Base-by-base conservation (phyloP, 2,329 filamentous ascomycete genomes). In the Pseudomassariella vexata region DNA sequence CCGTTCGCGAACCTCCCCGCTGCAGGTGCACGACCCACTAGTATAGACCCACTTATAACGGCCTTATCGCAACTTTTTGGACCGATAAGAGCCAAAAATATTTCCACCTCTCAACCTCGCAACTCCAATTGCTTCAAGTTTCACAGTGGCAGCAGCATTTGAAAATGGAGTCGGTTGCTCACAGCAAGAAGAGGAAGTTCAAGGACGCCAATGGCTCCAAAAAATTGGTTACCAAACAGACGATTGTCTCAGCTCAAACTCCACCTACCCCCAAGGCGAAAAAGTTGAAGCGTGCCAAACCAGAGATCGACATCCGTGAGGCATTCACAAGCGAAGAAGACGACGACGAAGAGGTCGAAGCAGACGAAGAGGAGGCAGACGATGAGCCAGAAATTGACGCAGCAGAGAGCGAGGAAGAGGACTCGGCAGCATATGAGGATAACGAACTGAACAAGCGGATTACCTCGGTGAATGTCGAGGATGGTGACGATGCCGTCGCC, bases 141-240 rank as follows among this genome's bases (percentile, higher is more conserved):
- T n/a, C n/a, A n/a, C n/a, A n/a, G n/a, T n/a, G n/a, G n/a, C n/a
- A n/a, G n/a, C n/a, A n/a, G n/a, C n/a, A n/a, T n/a, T n/a, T n/a
- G n/a, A 49, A 34, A 16, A 55, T 55, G 51, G 50, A 52, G 18
- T 46, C 50, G 6, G 29, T 32, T 16, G 48, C 48, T 19, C 35
- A 44, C 29, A 59, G 46, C 48, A 69, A 68, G 44, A 70, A 70
- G 55, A 59, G 66, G 32, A 61, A 61, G 42, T 48, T 50, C 25
- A 52, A 50, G 47, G 55, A 58, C 28, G 46, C 44, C 33, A 53
- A 52, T 38, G 45, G 45, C 37, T 38, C 34, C 10, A 54, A 56
- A 36, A 32, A 27, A 9, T 27, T 40, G 37, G 51, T 48, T 32
- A 54, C 52, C 8, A 49, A 48, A 21, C 41, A 48, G 27, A 46